Percentiles rank a stretch among this genome's conserved stretches.
phyloP scores from a whole-genome alignment of 805 yeast genomes.

The Lachancea nothofagi region DNA sequence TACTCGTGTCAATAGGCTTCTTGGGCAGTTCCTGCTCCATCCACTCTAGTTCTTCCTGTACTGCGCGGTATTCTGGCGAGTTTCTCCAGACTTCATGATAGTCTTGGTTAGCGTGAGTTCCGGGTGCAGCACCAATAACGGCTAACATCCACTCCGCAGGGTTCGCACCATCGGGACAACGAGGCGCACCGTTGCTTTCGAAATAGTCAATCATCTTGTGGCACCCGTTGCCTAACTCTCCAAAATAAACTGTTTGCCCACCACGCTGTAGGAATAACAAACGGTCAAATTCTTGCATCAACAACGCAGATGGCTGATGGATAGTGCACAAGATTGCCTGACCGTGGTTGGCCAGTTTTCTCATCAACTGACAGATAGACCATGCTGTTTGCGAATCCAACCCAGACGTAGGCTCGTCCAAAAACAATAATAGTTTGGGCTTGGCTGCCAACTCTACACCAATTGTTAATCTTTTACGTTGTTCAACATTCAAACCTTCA shows the following conservation, averaged over 20 bases:
- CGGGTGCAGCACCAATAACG: slow-evolving; percentile 79
- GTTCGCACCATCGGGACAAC: slow-evolving; percentile 64
- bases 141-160: slow-evolving; percentile 94
- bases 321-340: slow-evolving; percentile 73
- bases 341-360: slow-evolving; percentile 63
- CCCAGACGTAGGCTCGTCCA: slow-evolving; percentile 74
- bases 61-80: slow-evolving; percentile 55
- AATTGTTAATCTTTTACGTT: slow-evolving; percentile 60
- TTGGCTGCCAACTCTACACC: slow-evolving; percentile 71
- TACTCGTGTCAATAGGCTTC: slow-evolving; percentile 31
- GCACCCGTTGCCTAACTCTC: slow-evolving; percentile 63
- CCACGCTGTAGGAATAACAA: slow-evolving; percentile 64
- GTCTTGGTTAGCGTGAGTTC: slow-evolving; percentile 66
- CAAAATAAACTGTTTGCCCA: slow-evolving; percentile 77
- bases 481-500: slow-evolving; percentile 64
- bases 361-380: slow-evolving; percentile 62
- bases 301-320: slow-evolving; percentile 71
- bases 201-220: slow-evolving; percentile 56
- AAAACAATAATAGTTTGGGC: slow-evolving; percentile 54
- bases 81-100: slow-evolving; percentile 73
- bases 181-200: slow-evolving; percentile 57
- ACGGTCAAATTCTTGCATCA: slow-evolving; percentile 64
- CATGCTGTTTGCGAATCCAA: slow-evolving; percentile 62
- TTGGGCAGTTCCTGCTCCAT: slow-evolving; percentile 58
- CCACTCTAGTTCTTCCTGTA: slow-evolving; percentile 51